Evolutionary conservation across 345 rosid species (phyloP), one percentile per base, ranked within the genome.

Genomic region (Populus alba): DNA sequence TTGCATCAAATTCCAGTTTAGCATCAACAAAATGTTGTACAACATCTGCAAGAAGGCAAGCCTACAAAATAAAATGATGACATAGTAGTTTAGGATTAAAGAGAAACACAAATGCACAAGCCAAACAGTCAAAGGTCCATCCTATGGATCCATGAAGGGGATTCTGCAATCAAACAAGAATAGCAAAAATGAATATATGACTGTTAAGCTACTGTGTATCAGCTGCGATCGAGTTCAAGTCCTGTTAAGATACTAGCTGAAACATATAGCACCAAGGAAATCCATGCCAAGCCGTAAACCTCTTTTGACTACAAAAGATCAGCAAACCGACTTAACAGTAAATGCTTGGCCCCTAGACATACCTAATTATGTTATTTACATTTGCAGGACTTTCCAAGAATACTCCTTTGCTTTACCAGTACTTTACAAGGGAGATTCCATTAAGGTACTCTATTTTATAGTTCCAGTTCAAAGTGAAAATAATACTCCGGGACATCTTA

Each of bases 41-140:
- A 75, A 95, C 85, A 82, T 95, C 99, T 72, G 98, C 99, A 78
- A 93, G 90, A 68, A 95, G 98, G 84, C 98, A 95, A 5, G 97
- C 91, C 98, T 95, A 77, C 70, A 85, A 82, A 75, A 79, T 33
- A 66, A 81, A 3, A 77, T 31, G 37, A 67, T 22, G 53, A 39
- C 45, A 27, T 27, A 73, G 57, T 15, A 29, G 55, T 77, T 35
- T 61, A 43, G 41, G 59, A 31, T 72, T n/a, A 3, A 41, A 79
- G 68, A 45, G 13, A 22, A 63, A 63, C 7, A 63, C 15, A 25
- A 63, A n/a, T 7, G 16, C 6, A 25, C 33, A 63, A 47, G 53
- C 53, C 37, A 9, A 13, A 63, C 29, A 63, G 67, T 63, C 12
- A 9, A 63, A n/a, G 27, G 2, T 23, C 37, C 67, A 7, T 23